Percentiles rank a stretch among this genome's conserved stretches.
These are phyloP conservation scores for Penicillium desertorum DNA, from an alignment of 495 filamentous ascomycete genomes.

Conservation along the genomic window DNA sequence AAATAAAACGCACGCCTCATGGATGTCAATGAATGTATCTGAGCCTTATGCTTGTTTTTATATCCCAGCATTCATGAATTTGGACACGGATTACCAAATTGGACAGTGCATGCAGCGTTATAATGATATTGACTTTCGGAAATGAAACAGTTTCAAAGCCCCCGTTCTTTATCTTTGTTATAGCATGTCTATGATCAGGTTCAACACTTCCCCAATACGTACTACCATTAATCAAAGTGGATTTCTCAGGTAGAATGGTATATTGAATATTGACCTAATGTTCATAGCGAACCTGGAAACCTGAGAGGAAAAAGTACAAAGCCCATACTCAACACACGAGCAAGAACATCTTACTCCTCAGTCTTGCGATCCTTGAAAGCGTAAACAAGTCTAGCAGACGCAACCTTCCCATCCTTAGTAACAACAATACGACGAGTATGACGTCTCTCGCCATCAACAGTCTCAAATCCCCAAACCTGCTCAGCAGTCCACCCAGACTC, in stretches of 20 bases:
- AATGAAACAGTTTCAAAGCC: neutral
- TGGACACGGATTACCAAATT: slow-evolving; percentile 1
- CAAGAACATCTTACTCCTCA: slow-evolving; percentile 8
- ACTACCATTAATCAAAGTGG: neutral
- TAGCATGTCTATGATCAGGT: neutral
- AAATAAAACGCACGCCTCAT: slow-evolving; percentile 5
- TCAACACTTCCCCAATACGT: neutral
- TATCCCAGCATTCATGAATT: neutral
- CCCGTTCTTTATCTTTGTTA: neutral
- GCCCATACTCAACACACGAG: neutral
- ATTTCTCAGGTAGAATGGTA: neutral
- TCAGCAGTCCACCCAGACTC: slow-evolving; percentile 50
- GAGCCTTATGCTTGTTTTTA: slow-evolving; percentile 1
- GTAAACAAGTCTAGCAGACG: slow-evolving; percentile 72
- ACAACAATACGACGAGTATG: slow-evolving; percentile 67
- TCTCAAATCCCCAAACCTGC: slow-evolving; percentile 66
- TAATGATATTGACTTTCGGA: neutral
- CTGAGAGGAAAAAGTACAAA: neutral
- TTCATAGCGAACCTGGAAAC: neutral
- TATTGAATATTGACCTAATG: neutral
- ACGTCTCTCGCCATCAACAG: slow-evolving; percentile 57
- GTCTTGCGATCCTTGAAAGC: slow-evolving; percentile 45
- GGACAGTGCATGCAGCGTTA: neutral
- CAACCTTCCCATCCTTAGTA: slow-evolving; percentile 59
- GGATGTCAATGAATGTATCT: slow-evolving; percentile 6